Evolutionary conservation across 176 grass and related monocot genomes (phyloP).

Genomic region (Dactylis glomerata): DNA sequence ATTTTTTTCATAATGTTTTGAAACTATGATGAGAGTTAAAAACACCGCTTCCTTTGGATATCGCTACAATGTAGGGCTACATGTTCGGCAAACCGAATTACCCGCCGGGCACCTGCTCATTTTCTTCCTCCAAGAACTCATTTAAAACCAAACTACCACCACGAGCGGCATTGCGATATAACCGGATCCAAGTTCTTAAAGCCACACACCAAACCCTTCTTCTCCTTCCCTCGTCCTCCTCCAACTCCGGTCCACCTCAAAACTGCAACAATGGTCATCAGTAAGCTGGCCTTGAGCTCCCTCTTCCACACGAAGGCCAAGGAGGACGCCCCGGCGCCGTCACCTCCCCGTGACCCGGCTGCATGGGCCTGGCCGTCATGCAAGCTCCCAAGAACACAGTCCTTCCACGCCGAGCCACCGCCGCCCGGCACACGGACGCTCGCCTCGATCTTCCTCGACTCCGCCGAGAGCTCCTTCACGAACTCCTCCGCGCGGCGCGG

Average conservation of each 20-base stretch:
- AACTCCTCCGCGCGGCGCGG: constrained; percentile 47
- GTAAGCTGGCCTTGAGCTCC: constrained; percentile 39
- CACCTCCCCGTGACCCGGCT: neutral
- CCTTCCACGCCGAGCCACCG: constrained; percentile 2
- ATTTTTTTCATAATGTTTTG: no score
- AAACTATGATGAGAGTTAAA: no score
- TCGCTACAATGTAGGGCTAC: no score
- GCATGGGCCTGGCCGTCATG: constrained; percentile 58
- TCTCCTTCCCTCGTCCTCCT: neutral
- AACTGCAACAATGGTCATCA: constrained; percentile 42
- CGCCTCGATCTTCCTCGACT: constrained; percentile 55
- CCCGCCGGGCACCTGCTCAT: no score
- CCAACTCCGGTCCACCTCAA: neutral
- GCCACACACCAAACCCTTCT: neutral
- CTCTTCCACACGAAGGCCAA: constrained; percentile 46
- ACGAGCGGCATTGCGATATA: neutral
- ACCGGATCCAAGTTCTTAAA: constrained; percentile 9
- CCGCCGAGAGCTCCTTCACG: constrained; percentile 56
- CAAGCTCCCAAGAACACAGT: constrained; percentile 40
- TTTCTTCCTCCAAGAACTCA: no score
- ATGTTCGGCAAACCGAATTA: no score
- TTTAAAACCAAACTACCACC: neutral
- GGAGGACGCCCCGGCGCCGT: constrained; percentile 8
- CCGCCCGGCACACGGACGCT: constrained; percentile 22
- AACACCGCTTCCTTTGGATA: no score